These are phyloP conservation scores for Flaveria brownii DNA, from an alignment of 129 eudicot species.

Conservation along the genomic window DNA sequence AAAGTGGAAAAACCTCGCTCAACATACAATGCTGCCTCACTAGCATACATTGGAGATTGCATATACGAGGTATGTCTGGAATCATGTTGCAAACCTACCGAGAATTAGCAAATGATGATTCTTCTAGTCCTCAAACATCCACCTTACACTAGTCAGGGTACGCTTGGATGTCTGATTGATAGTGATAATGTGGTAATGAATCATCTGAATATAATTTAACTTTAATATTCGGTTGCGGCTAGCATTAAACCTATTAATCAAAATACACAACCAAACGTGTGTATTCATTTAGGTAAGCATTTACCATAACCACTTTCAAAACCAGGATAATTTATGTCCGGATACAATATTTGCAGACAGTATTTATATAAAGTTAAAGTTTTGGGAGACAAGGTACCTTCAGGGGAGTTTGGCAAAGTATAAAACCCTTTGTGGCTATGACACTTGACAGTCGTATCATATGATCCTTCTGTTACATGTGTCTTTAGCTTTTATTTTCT, in stretches of 20 bases:
- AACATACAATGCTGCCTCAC: slow-evolving; percentile 69
- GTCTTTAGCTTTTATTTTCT: background rate
- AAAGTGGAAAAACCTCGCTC: slow-evolving; percentile 95
- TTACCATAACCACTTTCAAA: background rate
- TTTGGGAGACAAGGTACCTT: background rate
- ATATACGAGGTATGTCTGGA: slow-evolving; percentile 67
- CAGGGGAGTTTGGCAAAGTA: background rate
- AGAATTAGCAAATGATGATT: slow-evolving; percentile 15
- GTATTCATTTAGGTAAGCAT: background rate
- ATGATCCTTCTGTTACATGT: background rate
- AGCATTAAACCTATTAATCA: background rate
- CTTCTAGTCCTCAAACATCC: background rate
- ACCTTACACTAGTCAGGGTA: background rate
- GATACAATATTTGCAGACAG: background rate
- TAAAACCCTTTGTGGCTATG: background rate
- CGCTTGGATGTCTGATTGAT: background rate
- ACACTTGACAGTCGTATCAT: background rate
- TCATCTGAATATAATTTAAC: background rate
- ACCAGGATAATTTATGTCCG: background rate
- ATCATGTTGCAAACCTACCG: background rate
- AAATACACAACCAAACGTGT: background rate
- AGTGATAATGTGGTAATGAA: background rate
- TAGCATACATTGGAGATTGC: slow-evolving; percentile 93
- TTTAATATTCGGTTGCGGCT: background rate
- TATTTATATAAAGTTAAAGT: background rate